These are phyloP conservation scores for Pseudogymnoascus sp. DNA, from an alignment of 2,329 filamentous ascomycete species.

Conservation along the genomic window DNA sequence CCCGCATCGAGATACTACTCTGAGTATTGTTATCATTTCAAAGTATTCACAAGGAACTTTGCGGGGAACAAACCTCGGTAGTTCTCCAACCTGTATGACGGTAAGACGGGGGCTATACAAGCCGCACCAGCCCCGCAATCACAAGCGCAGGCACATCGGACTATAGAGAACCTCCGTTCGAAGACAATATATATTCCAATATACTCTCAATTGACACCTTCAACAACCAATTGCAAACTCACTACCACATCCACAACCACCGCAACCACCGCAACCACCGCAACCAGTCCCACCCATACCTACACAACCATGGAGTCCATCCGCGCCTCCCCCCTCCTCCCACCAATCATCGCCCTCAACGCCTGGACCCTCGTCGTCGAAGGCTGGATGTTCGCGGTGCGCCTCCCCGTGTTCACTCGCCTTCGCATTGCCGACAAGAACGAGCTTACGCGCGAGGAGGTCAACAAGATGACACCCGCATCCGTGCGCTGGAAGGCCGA, in stretches of 20 bases:
- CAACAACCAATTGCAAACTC: neutral
- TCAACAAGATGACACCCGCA: slow-evolving; percentile 23
- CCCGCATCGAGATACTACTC: no score
- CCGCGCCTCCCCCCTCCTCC: slow-evolving; percentile 17
- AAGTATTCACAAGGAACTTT: neutral
- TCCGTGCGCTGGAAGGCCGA: slow-evolving; percentile 31
- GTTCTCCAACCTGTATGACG: neutral
- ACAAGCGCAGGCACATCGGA: neutral
- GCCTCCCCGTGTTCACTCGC: slow-evolving; percentile 30
- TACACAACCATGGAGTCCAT: neutral
- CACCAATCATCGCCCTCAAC: slow-evolving; percentile 28
- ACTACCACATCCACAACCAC: neutral
- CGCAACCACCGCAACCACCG: neutral
- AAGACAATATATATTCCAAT: neutral
- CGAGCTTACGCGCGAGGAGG: slow-evolving; percentile 20
- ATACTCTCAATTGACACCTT: neutral
- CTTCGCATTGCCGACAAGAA: slow-evolving; percentile 22
- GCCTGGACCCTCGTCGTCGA: slow-evolving; percentile 36
- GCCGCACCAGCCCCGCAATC: neutral
- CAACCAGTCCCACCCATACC: neutral
- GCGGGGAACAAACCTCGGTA: neutral
- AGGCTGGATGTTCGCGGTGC: slow-evolving; percentile 33
- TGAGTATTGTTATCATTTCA: no score
- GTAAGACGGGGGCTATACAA: neutral
- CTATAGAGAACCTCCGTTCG: neutral